phyloP scores from a whole-genome alignment of 2,329 filamentous ascomycete genomes.

The Penicillium verrucosum region DNA sequence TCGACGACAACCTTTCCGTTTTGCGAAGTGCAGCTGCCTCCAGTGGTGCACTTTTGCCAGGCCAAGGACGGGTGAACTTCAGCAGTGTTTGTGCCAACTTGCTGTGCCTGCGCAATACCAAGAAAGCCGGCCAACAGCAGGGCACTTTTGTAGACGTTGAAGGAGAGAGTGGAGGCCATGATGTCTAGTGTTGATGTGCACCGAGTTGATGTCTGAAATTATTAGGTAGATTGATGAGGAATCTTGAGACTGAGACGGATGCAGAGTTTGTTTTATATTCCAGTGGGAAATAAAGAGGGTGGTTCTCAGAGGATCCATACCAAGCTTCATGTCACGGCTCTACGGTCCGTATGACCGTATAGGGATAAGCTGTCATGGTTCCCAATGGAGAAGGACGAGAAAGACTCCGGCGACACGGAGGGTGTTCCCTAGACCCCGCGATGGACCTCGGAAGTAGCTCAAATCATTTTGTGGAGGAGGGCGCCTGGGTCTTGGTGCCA shows the following conservation, averaged over 20 bases:
- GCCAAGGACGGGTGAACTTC: constrained; percentile 51
- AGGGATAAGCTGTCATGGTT: neutral
- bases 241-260: neutral
- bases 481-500: neutral
- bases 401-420: constrained; percentile 25
- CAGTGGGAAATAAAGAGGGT: neutral
- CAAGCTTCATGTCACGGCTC: constrained; percentile 2
- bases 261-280: constrained; percentile 7
- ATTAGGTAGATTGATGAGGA: neutral
- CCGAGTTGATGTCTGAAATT: neutral
- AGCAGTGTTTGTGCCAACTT: constrained; percentile 29
- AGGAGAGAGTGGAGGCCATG: constrained; percentile 13
- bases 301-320: neutral
- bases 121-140: constrained; percentile 30
- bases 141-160: constrained; percentile 28
- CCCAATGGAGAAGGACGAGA: constrained; percentile 14
- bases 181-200: neutral
- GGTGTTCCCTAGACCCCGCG: neutral
- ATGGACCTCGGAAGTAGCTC: neutral
- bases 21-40: constrained; percentile 53
- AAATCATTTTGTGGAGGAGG: neutral
- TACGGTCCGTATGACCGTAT: constrained; percentile 15
- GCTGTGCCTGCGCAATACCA: constrained; percentile 28
- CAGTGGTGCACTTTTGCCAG: constrained; percentile 53
- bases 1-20: constrained; percentile 37